These are phyloP conservation scores for Fusarium sp. DNA, from an alignment of 2,329 filamentous ascomycete genomes.

Conservation along the genomic window DNA sequence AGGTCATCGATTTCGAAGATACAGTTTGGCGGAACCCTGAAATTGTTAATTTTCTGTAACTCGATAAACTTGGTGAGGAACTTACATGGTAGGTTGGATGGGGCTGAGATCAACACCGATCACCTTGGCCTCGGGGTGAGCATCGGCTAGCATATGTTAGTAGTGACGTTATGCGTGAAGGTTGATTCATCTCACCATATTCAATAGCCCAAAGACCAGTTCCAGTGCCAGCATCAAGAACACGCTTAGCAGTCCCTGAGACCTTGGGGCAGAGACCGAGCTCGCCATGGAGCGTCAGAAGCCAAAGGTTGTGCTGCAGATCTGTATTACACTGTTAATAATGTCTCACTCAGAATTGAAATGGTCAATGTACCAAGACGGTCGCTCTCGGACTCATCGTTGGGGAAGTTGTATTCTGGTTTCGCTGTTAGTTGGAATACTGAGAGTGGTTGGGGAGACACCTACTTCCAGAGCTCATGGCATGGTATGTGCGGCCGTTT, in stretches of 20 bases:
- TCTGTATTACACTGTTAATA: not conserved
- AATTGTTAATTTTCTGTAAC: not conserved
- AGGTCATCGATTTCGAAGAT: constrained; percentile 13
- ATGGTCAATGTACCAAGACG: too few species aligned
- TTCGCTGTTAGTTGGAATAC: too few species aligned
- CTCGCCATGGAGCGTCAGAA: constrained; percentile 5
- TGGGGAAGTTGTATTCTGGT: constrained; percentile 16
- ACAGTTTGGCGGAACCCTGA: not conserved
- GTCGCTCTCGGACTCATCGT: constrained; percentile 10
- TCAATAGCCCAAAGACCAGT: constrained; percentile 18
- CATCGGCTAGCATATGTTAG: not conserved
- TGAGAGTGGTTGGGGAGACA: too few species aligned
- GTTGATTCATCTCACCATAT: not conserved
- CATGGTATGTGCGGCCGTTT: constrained; percentile 11
- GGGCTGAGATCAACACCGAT: constrained; percentile 12
- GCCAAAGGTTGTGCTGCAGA: constrained; percentile 19
- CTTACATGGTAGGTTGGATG: constrained; percentile 2
- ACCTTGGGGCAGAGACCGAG: constrained; percentile 5
- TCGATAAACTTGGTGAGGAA: rapidly evolving
- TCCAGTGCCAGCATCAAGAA: constrained; percentile 11
- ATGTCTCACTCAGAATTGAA: too few species aligned
- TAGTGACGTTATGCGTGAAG: rapidly evolving
- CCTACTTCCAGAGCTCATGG: constrained; percentile 17
- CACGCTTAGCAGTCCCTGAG: not conserved
- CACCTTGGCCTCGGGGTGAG: constrained; percentile 4